Percentiles rank a stretch among this genome's conserved stretches.
Evolutionary conservation across 495 filamentous ascomycete genomes (phyloP).

Genomic region (Annulohypoxylon maeteangense): DNA sequence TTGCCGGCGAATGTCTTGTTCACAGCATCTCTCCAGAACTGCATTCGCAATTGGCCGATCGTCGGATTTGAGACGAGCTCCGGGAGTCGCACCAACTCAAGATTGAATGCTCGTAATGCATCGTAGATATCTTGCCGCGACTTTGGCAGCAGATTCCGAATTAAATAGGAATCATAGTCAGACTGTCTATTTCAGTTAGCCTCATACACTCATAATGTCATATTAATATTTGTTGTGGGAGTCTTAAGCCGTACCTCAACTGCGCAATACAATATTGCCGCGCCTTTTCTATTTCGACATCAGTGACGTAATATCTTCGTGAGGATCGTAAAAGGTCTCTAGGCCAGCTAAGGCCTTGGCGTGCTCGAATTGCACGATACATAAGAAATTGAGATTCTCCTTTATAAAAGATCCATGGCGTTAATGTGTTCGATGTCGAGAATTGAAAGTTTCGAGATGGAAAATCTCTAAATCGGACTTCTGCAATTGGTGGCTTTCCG

Average conservation of each 20-base stretch:
- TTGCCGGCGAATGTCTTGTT: constrained; percentile 73
- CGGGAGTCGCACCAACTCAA: constrained; percentile 87
- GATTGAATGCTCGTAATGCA: constrained; percentile 90
- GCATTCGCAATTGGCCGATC: constrained; percentile 85
- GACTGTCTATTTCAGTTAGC: constrained; percentile 67
- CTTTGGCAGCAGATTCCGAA: constrained; percentile 82
- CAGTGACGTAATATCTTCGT: constrained; percentile 46
- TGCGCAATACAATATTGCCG: constrained; percentile 61
- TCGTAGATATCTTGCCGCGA: constrained; percentile 81
- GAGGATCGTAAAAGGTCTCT: constrained; percentile 21
- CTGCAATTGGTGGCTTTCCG: constrained; percentile 6
- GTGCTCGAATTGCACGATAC: constrained; percentile 43
- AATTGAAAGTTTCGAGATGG: background rate
- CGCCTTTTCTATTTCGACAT: constrained; percentile 57
- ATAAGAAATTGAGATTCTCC: constrained; percentile 37
- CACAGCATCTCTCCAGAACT: constrained; percentile 92
- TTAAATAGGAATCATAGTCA: constrained; percentile 87
- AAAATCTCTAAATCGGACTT: background rate
- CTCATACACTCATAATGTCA: background rate
- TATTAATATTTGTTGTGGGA: background rate
- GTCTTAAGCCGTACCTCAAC: constrained; percentile 49
- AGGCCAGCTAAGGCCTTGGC: constrained; percentile 38
- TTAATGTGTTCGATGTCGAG: background rate
- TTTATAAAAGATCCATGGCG: constrained; percentile 29
- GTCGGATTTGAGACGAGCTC: constrained; percentile 84